These are phyloP conservation scores for Strobilomyces confusus DNA, from an alignment of 768 basidiomycete genomes.

Conservation along the genomic window DNA sequence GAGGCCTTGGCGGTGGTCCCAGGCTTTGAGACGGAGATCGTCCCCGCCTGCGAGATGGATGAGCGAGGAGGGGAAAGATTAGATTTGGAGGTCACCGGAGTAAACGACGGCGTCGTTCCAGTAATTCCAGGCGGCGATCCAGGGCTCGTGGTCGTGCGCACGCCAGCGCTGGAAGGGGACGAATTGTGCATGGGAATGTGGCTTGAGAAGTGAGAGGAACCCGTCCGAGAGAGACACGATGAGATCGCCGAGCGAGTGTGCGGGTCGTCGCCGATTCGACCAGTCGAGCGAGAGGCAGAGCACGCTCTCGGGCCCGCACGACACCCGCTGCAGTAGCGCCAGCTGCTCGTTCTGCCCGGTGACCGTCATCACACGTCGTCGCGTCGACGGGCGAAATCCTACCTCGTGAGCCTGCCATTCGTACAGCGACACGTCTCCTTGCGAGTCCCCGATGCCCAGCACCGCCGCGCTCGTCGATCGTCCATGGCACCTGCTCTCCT, in stretches of 20 bases:
- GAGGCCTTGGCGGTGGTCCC: constrained; percentile 77
- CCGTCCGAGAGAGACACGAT: constrained; percentile 85
- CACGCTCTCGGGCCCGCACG: constrained; percentile 48
- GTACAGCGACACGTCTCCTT: constrained; percentile 70
- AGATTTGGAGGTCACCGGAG: constrained; percentile 65
- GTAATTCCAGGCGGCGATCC: constrained; percentile 89
- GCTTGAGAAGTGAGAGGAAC: constrained; percentile 55
- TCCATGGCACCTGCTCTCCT: constrained; percentile 54
- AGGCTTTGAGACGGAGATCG: constrained; percentile 83
- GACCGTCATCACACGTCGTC: neutral
- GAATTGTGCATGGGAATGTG: constrained; percentile 43
- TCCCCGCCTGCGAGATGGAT: constrained; percentile 67
- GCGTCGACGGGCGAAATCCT: neutral
- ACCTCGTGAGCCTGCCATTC: constrained; percentile 52
- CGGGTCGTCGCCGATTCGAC: constrained; percentile 53
- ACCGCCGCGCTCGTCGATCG: constrained; percentile 38
- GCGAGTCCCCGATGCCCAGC: constrained; percentile 80
- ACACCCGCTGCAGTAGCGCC: constrained; percentile 37
- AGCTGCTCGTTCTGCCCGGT: constrained; percentile 38
- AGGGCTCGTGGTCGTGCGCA: constrained; percentile 92
- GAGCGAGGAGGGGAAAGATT: no score
- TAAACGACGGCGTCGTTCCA: constrained; percentile 80
- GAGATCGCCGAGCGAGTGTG: constrained; percentile 44
- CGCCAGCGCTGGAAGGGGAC: constrained; percentile 60
- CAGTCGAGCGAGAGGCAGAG: constrained; percentile 93